Evolutionary conservation across 768 basidiomycete genomes (phyloP).

Genomic region (Pholiota microspora): DNA sequence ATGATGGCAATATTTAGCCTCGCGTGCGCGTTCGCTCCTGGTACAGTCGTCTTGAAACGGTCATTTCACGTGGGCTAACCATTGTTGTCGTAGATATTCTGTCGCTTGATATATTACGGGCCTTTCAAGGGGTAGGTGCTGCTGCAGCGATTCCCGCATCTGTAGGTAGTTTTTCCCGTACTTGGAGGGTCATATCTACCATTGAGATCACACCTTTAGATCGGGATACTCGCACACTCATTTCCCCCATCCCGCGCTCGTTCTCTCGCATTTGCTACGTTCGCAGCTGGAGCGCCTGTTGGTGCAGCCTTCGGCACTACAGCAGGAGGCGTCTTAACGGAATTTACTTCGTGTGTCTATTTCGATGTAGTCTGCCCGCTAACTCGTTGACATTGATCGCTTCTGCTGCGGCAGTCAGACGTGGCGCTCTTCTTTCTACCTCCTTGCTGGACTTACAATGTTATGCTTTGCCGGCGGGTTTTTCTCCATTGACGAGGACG

Average conservation of each 20-base stretch:
- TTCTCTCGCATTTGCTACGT: conserved; percentile 78
- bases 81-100: conserved; percentile 43
- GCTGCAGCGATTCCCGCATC: conserved; percentile 76
- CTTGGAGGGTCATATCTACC: not conserved
- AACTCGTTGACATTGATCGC: not conserved
- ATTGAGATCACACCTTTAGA: conserved; percentile 30
- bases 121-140: conserved; percentile 72
- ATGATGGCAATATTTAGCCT: conserved; percentile 1
- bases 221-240: conserved; percentile 79
- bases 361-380: not conserved
- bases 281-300: conserved; percentile 81
- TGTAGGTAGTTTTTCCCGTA: conserved; percentile 31
- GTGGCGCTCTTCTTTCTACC: conserved; percentile 68
- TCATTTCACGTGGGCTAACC: not conserved
- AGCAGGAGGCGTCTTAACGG: conserved; percentile 70
- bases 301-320: conserved; percentile 72
- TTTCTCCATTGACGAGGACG: conserved; percentile 62
- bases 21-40: conserved; percentile 4
- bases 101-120: conserved; percentile 69
- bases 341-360: conserved; percentile 39
- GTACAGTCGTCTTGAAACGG: not conserved
- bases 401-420: conserved; percentile 31
- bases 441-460: conserved; percentile 55
- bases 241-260: conserved; percentile 70
- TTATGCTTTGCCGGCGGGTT: conserved; percentile 51